Conservation (phyloP, 2,329 filamentous ascomycete species). For the Colletotrichum sp. region DNA sequence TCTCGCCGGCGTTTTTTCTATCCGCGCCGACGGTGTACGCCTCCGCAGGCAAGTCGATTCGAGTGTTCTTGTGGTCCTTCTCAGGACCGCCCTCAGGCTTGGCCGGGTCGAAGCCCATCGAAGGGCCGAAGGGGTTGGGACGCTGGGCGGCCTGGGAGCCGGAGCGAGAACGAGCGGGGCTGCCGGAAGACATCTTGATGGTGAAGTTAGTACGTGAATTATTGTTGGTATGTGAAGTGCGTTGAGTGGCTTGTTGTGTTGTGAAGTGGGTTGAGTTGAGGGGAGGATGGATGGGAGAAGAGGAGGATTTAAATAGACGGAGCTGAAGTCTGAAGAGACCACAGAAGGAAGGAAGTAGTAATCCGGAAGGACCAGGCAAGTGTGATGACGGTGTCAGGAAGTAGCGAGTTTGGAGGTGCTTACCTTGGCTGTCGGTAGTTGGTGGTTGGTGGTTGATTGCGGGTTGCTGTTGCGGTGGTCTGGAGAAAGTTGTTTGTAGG, state of each 20-base stretch:
- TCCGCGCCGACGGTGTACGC: constrained; percentile 45
- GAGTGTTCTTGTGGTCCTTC: constrained; percentile 43
- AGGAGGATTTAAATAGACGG: not conserved
- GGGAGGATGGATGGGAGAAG: not conserved
- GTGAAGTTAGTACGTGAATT: not conserved
- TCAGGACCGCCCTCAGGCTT: constrained; percentile 29
- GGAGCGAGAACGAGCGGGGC: not conserved
- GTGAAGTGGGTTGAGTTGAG: not conserved
- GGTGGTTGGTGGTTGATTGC: not conserved
- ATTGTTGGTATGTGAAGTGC: not conserved
- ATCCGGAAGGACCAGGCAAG: not conserved
- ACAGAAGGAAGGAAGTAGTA: not conserved
- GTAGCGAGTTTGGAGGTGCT: not conserved
- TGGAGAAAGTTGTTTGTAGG: not conserved
- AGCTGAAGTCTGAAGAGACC: not conserved
- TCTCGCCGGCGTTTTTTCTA: constrained; percentile 26
- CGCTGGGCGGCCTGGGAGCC: constrained; percentile 1
- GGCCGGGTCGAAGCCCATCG: constrained; percentile 50
- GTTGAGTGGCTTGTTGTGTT: not conserved
- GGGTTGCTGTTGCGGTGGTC: not conserved
- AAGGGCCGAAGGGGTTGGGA: not conserved
- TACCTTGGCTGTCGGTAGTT: not conserved
- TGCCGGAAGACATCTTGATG: not conserved
- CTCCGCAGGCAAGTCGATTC: constrained; percentile 64
- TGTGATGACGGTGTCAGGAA: not conserved